These are phyloP conservation scores for Paraconiothyrium sp. DNA, from an alignment of 2,329 filamentous ascomycete genomes.

Conservation along the genomic window DNA sequence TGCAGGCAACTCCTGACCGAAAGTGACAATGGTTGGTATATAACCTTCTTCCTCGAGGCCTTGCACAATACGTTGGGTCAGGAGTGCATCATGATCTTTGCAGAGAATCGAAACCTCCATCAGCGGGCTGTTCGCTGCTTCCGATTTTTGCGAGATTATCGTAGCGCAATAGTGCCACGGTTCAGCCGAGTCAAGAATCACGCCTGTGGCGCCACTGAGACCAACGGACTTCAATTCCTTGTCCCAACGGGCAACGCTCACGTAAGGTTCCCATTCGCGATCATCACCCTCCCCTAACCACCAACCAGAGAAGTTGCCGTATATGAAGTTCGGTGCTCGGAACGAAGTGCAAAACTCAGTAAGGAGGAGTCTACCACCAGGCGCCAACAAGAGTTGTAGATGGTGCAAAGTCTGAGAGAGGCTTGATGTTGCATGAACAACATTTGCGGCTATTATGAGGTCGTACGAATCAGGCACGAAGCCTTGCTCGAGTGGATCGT, in stretches of 20 bases:
- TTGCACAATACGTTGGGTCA: too few relatives aligned
- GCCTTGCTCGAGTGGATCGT: conserved; percentile 23
- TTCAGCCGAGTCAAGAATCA: background rate
- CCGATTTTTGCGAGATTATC: conserved; percentile 25
- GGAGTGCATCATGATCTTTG: too few relatives aligned
- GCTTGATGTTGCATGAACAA: conserved; percentile 31
- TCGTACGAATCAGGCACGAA: conserved; percentile 23
- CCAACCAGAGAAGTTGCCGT: conserved; percentile 50
- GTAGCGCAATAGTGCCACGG: conserved; percentile 13
- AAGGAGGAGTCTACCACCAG: conserved; percentile 56
- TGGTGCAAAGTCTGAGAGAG: conserved; percentile 16
- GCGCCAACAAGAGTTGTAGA: conserved; percentile 27
- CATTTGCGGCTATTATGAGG: conserved; percentile 44
- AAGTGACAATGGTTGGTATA: too few relatives aligned
- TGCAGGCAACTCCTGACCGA: too few relatives aligned
- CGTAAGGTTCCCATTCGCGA: conserved; percentile 34
- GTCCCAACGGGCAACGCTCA: background rate
- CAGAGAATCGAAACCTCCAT: too few relatives aligned
- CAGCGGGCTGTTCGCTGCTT: conserved; percentile 11
- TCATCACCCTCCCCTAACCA: conserved; percentile 45
- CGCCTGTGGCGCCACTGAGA: background rate
- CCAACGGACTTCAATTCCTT: background rate
- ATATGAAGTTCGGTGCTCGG: conserved; percentile 24
- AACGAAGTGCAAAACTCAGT: conserved; percentile 47
- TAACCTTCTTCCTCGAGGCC: too few relatives aligned